These are phyloP conservation scores for Wickerhamomyces alni DNA, from an alignment of 805 yeast species.

Conservation along the genomic window DNA sequence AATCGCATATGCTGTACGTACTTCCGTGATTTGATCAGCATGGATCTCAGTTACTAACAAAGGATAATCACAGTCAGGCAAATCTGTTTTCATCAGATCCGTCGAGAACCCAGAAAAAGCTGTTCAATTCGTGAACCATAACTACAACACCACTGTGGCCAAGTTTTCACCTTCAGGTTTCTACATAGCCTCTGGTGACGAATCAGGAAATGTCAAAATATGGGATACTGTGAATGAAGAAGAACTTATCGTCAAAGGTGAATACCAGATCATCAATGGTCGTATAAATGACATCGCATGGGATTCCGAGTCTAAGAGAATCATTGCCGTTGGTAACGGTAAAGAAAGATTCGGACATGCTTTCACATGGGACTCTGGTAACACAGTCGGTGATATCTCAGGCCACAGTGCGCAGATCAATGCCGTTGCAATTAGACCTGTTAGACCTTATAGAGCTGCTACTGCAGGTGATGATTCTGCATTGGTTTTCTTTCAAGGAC, in stretches of 20 bases:
- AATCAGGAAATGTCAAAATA: slow-evolving; percentile 78
- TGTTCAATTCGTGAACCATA: slow-evolving; percentile 72
- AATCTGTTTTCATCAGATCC: slow-evolving; percentile 67
- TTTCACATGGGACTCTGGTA: slow-evolving; percentile 91
- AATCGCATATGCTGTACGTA: slow-evolving; percentile 58
- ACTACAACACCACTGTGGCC: slow-evolving; percentile 70
- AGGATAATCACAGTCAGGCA: slow-evolving; percentile 43
- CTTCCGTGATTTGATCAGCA: not conserved
- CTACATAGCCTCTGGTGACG: slow-evolving; percentile 90
- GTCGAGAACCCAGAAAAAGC: slow-evolving; percentile 45
- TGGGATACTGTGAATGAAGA: slow-evolving; percentile 68
- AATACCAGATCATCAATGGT: slow-evolving; percentile 74
- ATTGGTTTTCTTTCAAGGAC: slow-evolving; percentile 81
- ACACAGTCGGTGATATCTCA: slow-evolving; percentile 92
- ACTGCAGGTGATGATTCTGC: slow-evolving; percentile 89
- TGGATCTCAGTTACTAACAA: not conserved
- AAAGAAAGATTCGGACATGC: slow-evolving; percentile 89
- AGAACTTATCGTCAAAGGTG: slow-evolving; percentile 61
- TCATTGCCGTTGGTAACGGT: slow-evolving; percentile 94
- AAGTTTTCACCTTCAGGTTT: slow-evolving; percentile 85
- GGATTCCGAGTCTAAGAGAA: slow-evolving; percentile 83
- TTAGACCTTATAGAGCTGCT: slow-evolving; percentile 86
- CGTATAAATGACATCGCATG: slow-evolving; percentile 79
- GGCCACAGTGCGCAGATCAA: slow-evolving; percentile 86
- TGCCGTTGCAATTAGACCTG: slow-evolving; percentile 75